phyloP scores from a whole-genome alignment of 2,329 filamentous ascomycete genomes.

The Hysterium pulicare region DNA sequence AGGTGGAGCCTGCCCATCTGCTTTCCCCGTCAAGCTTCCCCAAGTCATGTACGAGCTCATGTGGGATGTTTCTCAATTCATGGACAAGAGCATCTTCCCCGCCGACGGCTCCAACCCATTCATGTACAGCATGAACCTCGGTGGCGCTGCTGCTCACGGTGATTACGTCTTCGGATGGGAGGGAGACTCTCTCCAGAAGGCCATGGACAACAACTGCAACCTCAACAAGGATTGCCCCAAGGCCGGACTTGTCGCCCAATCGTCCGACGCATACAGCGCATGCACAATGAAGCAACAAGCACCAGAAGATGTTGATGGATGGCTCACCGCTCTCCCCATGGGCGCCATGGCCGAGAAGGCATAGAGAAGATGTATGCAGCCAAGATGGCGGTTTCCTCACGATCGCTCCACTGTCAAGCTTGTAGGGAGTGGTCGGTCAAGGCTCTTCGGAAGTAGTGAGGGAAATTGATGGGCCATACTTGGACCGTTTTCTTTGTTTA shows the following conservation, averaged over 20 bases:
- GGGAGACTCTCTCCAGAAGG: constrained; percentile 42
- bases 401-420: neutral
- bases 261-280: constrained; percentile 24
- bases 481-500: neutral
- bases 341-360: constrained; percentile 72
- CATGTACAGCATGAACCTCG: constrained; percentile 33
- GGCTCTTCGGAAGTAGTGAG: neutral
- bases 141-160: constrained; percentile 29
- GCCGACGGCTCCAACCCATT: constrained; percentile 30
- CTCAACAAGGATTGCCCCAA: constrained; percentile 31
- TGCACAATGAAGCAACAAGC: constrained; percentile 34
- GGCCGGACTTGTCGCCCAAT: constrained; percentile 28
- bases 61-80: constrained; percentile 31
- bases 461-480: neutral
- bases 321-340: constrained; percentile 3
- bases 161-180: constrained; percentile 47
- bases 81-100: constrained; percentile 30
- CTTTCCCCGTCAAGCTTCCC: constrained; percentile 31
- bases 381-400: neutral
- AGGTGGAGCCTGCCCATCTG: constrained; percentile 47
- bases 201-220: constrained; percentile 41
- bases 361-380: constrained; percentile 41
- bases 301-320: constrained; percentile 29
- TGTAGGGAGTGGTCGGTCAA: neutral
- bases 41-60: constrained; percentile 37